Evolutionary conservation across 139 green algal genomes (phyloP).

Genomic region (Trebouxia sp.): DNA sequence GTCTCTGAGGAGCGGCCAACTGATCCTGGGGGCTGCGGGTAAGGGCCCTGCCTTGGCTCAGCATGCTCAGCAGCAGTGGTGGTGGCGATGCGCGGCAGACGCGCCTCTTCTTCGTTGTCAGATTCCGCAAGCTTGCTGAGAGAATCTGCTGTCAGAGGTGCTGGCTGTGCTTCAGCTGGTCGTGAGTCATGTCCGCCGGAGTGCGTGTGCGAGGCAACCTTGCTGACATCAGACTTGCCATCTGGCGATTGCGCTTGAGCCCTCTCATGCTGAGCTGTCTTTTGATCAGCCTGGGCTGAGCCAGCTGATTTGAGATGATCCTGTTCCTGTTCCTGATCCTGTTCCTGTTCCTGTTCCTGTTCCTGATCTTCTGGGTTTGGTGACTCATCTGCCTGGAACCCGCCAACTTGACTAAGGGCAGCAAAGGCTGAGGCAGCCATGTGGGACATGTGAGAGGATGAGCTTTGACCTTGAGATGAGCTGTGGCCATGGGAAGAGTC

Average conservation of each 20-base stretch:
- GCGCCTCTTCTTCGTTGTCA: neutral
- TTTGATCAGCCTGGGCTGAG: neutral
- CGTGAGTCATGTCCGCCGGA: too few species aligned
- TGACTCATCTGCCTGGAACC: neutral
- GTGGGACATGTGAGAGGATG: neutral
- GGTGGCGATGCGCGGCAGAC: neutral
- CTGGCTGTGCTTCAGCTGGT: neutral
- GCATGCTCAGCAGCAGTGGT: neutral
- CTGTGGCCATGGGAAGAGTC: constrained; percentile 1
- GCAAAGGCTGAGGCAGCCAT: constrained; percentile 11
- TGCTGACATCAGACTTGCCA: neutral
- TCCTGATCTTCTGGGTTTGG: neutral
- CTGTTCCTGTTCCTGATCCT: neutral
- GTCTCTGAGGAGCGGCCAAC: neutral
- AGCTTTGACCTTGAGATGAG: constrained; percentile 6
- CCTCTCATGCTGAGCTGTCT: constrained; percentile 7
- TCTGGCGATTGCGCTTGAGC: neutral
- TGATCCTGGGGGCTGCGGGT: neutral
- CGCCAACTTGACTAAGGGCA: neutral
- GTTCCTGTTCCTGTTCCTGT: neutral
- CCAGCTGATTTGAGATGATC: too few species aligned
- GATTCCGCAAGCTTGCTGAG: neutral
- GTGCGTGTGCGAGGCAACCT: too few species aligned
- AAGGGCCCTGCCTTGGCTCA: neutral
- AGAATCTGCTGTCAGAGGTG: neutral